These are phyloP conservation scores for Novymonas esmeraldas DNA, from an alignment of 208 protist genomes.

Conservation along the genomic window DNA sequence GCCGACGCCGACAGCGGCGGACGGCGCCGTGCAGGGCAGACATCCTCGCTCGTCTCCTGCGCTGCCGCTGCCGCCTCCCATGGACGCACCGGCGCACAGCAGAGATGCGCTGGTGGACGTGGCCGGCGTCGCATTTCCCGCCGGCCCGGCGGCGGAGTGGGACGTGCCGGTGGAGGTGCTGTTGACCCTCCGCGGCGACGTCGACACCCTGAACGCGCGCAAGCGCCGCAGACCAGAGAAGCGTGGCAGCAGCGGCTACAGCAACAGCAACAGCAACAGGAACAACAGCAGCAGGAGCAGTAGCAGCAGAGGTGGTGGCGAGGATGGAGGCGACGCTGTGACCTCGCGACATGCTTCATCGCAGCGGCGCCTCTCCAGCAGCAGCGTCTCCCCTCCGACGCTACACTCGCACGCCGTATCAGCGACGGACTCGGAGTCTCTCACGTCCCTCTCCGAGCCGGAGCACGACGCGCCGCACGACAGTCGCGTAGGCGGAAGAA, in stretches of 20 bases:
- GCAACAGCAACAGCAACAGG: no score
- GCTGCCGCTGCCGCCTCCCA: conserved; percentile 6
- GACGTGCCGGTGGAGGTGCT: conserved; percentile 62
- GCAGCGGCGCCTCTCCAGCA: not conserved
- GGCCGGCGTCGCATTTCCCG: conserved; percentile 47
- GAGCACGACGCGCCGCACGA: conserved; percentile 2
- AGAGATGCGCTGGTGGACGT: conserved; percentile 14
- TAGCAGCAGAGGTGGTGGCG: no score
- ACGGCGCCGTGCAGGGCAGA: not conserved
- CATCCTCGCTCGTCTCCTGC: not conserved
- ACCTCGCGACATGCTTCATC: no score
- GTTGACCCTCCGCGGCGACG: conserved; percentile 23
- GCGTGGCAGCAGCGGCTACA: not conserved
- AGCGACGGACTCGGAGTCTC: not conserved
- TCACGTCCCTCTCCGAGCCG: conserved; percentile 7
- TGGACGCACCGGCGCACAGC: not conserved
- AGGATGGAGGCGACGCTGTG: not conserved
- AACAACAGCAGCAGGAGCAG: no score
- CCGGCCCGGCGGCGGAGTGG: conserved; percentile 63
- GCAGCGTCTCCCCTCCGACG: not conserved
- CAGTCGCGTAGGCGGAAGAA: not conserved
- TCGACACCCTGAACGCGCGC: not conserved
- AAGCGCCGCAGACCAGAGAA: not conserved
- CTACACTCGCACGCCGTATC: not conserved
- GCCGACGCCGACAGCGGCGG: not conserved